These are phyloP conservation scores for Aphanocladium album DNA, from an alignment of 2,329 filamentous ascomycete genomes.

Conservation along the genomic window DNA sequence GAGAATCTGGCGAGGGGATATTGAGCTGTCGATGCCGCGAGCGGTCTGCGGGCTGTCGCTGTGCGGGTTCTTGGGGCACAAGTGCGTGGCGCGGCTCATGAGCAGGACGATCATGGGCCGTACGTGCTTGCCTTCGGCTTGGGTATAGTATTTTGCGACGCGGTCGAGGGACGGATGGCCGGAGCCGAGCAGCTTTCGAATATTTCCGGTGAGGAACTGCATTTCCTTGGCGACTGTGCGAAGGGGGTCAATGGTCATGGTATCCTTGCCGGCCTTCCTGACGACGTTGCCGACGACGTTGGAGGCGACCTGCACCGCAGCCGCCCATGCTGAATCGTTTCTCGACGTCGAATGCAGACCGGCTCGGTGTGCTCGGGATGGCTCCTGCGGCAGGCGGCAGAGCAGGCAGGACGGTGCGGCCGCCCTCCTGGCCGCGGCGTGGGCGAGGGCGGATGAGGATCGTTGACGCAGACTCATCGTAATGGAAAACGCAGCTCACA, in stretches of 20 bases:
- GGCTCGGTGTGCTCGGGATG: constrained; percentile 28
- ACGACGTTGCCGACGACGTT: constrained; percentile 67
- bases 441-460: constrained; percentile 45
- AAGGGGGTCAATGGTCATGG: constrained; percentile 79
- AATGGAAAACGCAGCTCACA: constrained; percentile 2
- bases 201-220: constrained; percentile 91
- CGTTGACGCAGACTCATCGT: constrained; percentile 52
- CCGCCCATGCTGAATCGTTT: constrained; percentile 64
- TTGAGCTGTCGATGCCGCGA: constrained; percentile 46
- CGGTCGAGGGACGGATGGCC: constrained; percentile 92
- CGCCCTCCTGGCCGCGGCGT: constrained; percentile 28
- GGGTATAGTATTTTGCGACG: constrained; percentile 96
- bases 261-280: constrained; percentile 55
- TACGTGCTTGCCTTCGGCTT: constrained; percentile 94
- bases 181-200: constrained; percentile 85
- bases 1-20: constrained; percentile 56
- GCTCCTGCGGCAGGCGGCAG: constrained; percentile 30
- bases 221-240: constrained; percentile 92
- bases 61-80: constrained; percentile 56
- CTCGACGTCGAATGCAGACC: constrained; percentile 39
- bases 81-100: constrained; percentile 90
- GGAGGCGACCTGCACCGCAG: constrained; percentile 65
- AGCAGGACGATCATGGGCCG: constrained; percentile 90
- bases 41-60: constrained; percentile 36
- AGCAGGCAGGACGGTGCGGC: constrained; percentile 25